phyloP scores from a whole-genome alignment of 2,329 filamentous ascomycete species.

The Trichoderma pleuroti region DNA sequence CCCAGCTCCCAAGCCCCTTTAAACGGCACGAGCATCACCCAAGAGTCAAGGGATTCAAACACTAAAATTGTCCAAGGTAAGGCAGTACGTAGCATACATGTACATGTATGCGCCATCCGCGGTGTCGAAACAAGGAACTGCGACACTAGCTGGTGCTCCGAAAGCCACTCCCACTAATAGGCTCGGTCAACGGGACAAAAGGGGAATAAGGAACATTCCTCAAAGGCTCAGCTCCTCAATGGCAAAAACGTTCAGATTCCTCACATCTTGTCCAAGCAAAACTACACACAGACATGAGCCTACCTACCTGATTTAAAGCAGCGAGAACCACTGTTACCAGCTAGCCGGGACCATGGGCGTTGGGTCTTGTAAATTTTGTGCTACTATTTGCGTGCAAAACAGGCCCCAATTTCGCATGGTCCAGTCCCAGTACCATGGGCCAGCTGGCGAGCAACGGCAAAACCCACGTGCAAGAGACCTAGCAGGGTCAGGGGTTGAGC shows the following conservation, averaged over 20 bases:
- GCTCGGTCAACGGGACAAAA: neutral
- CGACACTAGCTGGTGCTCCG: neutral
- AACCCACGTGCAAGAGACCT: neutral
- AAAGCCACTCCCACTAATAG: neutral
- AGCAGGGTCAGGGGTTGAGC: neutral
- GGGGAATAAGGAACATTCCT: neutral
- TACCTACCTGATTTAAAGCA: neutral
- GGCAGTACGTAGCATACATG: neutral
- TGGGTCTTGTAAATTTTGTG: neutral
- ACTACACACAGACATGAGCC: neutral
- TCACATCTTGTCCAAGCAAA: neutral
- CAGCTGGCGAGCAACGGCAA: neutral
- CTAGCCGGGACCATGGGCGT: neutral
- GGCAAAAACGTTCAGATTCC: neutral
- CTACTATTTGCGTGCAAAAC: neutral
- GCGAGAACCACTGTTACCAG: neutral
- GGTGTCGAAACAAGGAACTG: neutral
- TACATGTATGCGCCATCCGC: neutral
- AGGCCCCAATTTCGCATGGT: neutral
- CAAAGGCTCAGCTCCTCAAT: neutral
- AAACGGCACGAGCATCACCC: neutral
- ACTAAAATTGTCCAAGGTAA: neutral
- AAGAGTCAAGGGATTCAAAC: neutral
- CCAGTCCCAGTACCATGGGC: slow-evolving; percentile 5
- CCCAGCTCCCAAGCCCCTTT: neutral